These are phyloP conservation scores for Sonneratia alba DNA, from an alignment of 345 rosid species.

Conservation along the genomic window DNA sequence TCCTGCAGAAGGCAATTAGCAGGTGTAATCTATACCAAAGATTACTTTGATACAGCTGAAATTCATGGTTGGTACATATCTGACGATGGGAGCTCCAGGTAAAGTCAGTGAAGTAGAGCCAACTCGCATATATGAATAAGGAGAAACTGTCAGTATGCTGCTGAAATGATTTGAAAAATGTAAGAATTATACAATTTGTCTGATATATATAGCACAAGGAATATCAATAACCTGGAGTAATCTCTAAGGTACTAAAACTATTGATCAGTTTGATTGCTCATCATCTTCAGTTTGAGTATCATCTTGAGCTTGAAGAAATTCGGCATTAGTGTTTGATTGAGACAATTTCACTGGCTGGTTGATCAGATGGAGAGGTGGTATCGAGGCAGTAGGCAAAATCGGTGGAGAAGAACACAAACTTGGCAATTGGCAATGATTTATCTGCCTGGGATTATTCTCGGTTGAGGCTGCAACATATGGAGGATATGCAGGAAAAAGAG, in stretches of 20 bases:
- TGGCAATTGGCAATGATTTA: constrained; percentile 34
- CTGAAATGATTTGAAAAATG: neutral
- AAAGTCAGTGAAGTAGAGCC: neutral
- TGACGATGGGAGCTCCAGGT: neutral
- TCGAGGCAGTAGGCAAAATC: constrained; percentile 23
- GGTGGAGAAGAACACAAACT: constrained; percentile 36
- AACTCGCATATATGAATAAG: neutral
- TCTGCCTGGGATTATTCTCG: constrained; percentile 23
- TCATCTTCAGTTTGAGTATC: constrained; percentile 10
- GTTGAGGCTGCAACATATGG: constrained; percentile 26
- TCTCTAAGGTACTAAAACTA: neutral
- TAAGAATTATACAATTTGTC: neutral
- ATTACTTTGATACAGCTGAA: too few species aligned
- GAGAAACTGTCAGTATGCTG: neutral
- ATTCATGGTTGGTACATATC: neutral
- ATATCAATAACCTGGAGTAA: neutral
- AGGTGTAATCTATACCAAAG: too few species aligned
- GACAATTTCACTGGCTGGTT: constrained; percentile 30
- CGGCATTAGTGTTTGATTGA: constrained; percentile 30
- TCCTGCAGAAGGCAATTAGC: too few species aligned
- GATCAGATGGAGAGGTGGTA: constrained; percentile 13
- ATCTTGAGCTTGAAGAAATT: constrained; percentile 22
- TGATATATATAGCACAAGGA: neutral
- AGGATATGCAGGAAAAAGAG: constrained; percentile 49
- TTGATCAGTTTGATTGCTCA: neutral